Conservation (phyloP, 805 yeast species). For the Candida nemodendra region DNA sequence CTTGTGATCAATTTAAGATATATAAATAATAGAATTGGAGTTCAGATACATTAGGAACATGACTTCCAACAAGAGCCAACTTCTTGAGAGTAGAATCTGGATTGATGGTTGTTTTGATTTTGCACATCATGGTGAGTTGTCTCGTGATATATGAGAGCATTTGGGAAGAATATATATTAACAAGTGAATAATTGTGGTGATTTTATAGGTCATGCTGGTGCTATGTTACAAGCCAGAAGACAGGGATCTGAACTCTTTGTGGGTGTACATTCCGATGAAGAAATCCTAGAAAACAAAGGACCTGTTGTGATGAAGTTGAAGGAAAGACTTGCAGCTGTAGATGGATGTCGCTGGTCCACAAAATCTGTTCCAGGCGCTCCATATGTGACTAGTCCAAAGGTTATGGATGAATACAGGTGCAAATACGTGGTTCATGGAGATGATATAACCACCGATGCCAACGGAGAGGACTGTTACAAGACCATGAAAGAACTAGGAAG, state of each 20-base stretch:
- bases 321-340: conserved; percentile 83
- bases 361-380: conserved; percentile 76
- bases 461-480: conserved; percentile 92
- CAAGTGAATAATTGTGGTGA: no score
- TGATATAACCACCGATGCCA: conserved; percentile 94
- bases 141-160: no score
- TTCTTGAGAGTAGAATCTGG: conserved; percentile 63
- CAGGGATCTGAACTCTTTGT: conserved; percentile 73
- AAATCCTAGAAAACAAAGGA: conserved; percentile 79
- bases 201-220: conserved; percentile 84
- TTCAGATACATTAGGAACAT: no score
- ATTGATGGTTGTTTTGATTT: conserved; percentile 98
- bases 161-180: no score
- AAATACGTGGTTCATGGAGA: conserved; percentile 97
- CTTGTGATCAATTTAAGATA: no score
- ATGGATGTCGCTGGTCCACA: conserved; percentile 88
- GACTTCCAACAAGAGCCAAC: background rate
- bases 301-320: conserved; percentile 86
- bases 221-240: conserved; percentile 88
- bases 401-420: conserved; percentile 74
- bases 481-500: conserved; percentile 80
- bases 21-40: no score
- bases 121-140: conserved; percentile 77
- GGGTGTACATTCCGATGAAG: conserved; percentile 93
- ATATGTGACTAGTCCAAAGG: conserved; percentile 83